Percentiles rank a stretch among this genome's conserved stretches.
phyloP scores from a whole-genome alignment of 495 filamentous ascomycete species.

The Cetradonia linearis region DNA sequence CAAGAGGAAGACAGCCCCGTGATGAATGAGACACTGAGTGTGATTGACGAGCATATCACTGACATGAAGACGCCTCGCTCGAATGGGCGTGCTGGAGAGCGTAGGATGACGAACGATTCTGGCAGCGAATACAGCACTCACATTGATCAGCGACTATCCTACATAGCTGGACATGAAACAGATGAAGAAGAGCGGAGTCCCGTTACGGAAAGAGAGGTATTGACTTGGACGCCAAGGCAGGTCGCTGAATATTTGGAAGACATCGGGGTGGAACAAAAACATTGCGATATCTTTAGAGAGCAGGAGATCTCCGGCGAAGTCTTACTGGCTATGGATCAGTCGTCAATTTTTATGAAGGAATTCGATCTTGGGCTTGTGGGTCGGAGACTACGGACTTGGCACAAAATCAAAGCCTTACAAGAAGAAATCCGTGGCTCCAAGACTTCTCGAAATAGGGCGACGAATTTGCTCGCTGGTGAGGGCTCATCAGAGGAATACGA shows the following conservation, averaged over 20 bases:
- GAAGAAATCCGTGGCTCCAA: slow-evolving; percentile 56
- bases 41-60: slow-evolving; percentile 97
- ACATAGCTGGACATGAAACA: slow-evolving; percentile 81
- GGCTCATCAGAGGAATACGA: slow-evolving; percentile 32
- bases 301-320: slow-evolving; percentile 96
- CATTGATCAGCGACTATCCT: slow-evolving; percentile 65
- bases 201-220: slow-evolving; percentile 54
- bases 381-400: slow-evolving; percentile 83
- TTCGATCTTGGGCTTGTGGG: slow-evolving; percentile 91
- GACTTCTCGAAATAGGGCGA: slow-evolving; percentile 21
- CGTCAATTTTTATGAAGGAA: slow-evolving; percentile 84
- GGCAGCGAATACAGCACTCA: slow-evolving; percentile 83
- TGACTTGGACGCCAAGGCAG: slow-evolving; percentile 62
- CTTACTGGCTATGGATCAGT: slow-evolving; percentile 86
- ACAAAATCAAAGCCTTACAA: slow-evolving; percentile 81
- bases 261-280: slow-evolving; percentile 65
- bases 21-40: slow-evolving; percentile 91
- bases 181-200: slow-evolving; percentile 55
- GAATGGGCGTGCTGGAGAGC: slow-evolving; percentile 41
- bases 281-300: slow-evolving; percentile 88
- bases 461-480: slow-evolving; percentile 26
- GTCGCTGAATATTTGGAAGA: slow-evolving; percentile 80
- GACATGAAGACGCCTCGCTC: slow-evolving; percentile 73
- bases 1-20: slow-evolving; percentile 62
- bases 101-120: slow-evolving; percentile 60